Conservation (phyloP, 169 alveolate genomes). For the Cryptosporidium sp. region DNA sequence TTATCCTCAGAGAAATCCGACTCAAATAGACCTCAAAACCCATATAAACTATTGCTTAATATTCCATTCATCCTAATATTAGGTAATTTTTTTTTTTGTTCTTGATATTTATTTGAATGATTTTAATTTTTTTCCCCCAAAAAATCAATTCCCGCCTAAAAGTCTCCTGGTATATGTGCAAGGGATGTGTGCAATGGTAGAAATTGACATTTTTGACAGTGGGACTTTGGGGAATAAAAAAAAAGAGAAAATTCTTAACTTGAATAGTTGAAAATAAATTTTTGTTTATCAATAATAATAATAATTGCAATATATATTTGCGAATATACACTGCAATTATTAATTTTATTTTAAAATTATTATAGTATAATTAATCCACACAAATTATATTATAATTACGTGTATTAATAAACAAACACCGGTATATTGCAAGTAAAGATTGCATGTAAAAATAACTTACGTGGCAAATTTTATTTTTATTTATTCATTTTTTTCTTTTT, state of each 20-base stretch:
- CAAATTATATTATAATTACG: not conserved
- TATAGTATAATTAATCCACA: no score
- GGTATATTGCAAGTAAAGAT: conserved; percentile 3
- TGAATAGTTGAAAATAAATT: no score
- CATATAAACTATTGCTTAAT: no score
- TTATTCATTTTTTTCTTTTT: no score
- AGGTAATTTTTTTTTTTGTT: not conserved
- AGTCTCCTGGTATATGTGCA: not conserved
- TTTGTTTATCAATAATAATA: no score
- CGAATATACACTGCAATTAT: not conserved
- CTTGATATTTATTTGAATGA: not conserved
- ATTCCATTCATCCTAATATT: not conserved
- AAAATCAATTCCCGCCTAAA: conserved; percentile 4
- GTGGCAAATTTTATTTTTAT: not conserved
- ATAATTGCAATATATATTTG: not conserved
- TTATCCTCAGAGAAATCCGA: not conserved
- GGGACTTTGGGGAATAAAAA: not conserved
- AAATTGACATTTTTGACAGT: not conserved
- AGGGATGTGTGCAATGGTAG: conserved; percentile 18
- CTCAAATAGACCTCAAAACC: not conserved
- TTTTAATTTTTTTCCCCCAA: not conserved
- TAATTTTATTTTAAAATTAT: not conserved
- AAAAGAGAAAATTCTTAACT: not conserved
- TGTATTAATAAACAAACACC: conserved; percentile 3
- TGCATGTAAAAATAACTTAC: not conserved